Evolutionary conservation across 352 stramenopile genomes (phyloP).

Genomic region (Albugo laibachii): DNA sequence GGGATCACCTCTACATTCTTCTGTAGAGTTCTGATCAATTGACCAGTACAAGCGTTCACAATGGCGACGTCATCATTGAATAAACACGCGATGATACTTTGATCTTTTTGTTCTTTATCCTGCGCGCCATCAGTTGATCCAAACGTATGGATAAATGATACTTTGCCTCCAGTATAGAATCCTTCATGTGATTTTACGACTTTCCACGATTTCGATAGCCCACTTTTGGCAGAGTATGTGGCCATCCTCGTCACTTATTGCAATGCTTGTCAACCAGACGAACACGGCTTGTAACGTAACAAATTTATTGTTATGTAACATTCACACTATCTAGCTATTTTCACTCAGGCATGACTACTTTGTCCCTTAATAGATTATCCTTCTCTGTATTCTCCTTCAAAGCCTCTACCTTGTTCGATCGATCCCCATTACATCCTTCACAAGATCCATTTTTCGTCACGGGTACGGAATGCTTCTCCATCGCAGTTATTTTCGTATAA

Average conservation of each 20-base stretch:
- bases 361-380: no score
- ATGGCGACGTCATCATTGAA: slow-evolving; percentile 69
- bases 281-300: no score
- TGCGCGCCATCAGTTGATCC: slow-evolving; percentile 1
- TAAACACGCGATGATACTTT: slow-evolving; percentile 41
- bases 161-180: slow-evolving; percentile 71
- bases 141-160: slow-evolving; percentile 24
- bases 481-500: no score
- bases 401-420: no score
- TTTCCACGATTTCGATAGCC: slow-evolving; percentile 64
- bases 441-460: no score
- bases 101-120: neutral
- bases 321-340: no score
- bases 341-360: no score
- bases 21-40: slow-evolving; percentile 52
- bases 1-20: slow-evolving; percentile 26
- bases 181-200: slow-evolving; percentile 52
- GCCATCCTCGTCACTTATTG: neutral
- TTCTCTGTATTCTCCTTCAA: no score
- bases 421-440: no score
- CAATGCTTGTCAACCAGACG: no score
- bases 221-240: slow-evolving; percentile 42
- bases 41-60: slow-evolving; percentile 41
- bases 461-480: no score
- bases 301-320: no score